phyloP scores from a whole-genome alignment of 148 eudicot species.

The Chenopodium suecicum region DNA sequence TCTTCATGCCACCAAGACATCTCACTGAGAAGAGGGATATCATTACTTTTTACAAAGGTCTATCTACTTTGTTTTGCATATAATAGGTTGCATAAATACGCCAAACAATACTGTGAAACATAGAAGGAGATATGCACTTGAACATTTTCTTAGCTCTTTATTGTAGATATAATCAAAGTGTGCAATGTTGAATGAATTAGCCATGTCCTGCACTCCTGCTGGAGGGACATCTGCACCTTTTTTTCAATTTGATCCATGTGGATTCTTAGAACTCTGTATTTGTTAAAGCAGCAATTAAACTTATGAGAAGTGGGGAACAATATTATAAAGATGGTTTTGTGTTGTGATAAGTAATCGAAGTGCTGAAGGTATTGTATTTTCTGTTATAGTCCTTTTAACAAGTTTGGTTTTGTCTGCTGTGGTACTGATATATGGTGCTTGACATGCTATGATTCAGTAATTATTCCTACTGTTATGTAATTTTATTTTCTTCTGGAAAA shows the following conservation, averaged over 20 bases:
- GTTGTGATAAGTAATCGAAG: no score
- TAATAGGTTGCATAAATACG: background rate
- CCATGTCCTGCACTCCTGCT: background rate
- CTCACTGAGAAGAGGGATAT: background rate
- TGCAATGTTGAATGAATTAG: background rate
- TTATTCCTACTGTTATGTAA: background rate
- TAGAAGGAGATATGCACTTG: background rate
- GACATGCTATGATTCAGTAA: background rate
- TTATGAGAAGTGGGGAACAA: no score
- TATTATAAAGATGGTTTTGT: background rate
- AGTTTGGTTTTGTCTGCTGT: background rate
- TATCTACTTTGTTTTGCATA: background rate
- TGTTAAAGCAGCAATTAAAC: no score
- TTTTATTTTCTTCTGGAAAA: background rate
- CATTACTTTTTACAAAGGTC: background rate
- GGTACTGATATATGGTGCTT: background rate
- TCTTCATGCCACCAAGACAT: background rate
- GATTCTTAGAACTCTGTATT: background rate
- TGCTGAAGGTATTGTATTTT: background rate
- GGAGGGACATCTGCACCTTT: background rate
- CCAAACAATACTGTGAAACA: background rate
- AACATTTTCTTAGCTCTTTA: background rate
- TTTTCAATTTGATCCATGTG: background rate
- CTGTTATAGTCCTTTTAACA: background rate
- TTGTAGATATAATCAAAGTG: background rate